Evolutionary conservation across 768 basidiomycete species (phyloP), one percentile per base, ranked within the genome.

Genomic region (Lepiota brunneoincarnata): DNA sequence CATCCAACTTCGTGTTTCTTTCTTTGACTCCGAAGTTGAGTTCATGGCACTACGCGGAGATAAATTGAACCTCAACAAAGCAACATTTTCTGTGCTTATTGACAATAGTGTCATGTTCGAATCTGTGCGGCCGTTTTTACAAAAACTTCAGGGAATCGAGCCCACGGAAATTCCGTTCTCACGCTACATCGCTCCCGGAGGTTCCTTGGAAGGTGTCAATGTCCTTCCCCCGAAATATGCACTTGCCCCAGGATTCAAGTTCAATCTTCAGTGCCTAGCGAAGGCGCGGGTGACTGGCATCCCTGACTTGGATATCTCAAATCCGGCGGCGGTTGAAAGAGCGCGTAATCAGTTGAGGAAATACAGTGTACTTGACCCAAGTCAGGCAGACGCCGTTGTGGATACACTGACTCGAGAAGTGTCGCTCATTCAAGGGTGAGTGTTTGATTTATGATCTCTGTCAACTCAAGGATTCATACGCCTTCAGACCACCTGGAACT

Each of bases 301-400:
- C 4, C 61, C 60, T 6, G 71, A 76, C 43, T 57, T 82, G 12
- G 68, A 64, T 39, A 67, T 86, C 42, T 64, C 68, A 44, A 74
- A 81, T 49, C 66, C 62, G 6, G 56, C 50, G 9, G 82, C 83
- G 0, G 62, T 86, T n/a, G 71, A 61, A 3, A 55, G 54, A n/a
- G 85, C 80, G 0, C 75, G 81, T 4, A 55, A 64, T 18, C 71
- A 74, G 38, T 64, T 90, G n/a, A 67, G 24, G 18, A 49, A 61
- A 15, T 65, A 68, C 3, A 89, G 84, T 61, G 69, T 76, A 5
- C 71, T 92, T 24, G 90, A 92, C 58, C 72, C 78, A 0, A 87
- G 85, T 64, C 90, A 92, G 62, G 83, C 77, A 0, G 83, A 88
- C 51, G 84, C 89, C 1, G 71, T 91, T 2, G 64, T 92, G 2